Evolutionary conservation across 192 early-diverging fungal genomes (phyloP).

Genomic region (Helicostylum pulchrum): DNA sequence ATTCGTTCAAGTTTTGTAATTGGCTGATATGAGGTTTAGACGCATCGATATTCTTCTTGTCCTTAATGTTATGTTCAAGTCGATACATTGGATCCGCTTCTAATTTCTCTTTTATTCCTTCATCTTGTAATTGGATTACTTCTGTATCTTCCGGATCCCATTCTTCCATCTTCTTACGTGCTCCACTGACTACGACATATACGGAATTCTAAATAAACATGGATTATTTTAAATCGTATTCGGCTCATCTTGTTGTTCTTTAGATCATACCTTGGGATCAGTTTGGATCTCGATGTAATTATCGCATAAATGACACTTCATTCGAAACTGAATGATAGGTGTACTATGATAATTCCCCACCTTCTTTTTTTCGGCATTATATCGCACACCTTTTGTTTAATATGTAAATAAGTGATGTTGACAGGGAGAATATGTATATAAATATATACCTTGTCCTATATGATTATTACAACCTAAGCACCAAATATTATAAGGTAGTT

Average conservation of each 20-base stretch:
- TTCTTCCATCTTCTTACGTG: constrained; percentile 70
- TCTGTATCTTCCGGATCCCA: constrained; percentile 67
- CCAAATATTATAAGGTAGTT: constrained; percentile 90
- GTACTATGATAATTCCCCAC: constrained; percentile 85
- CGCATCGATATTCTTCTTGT: constrained; percentile 48
- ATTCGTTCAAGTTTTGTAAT: constrained; percentile 64
- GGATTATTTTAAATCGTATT: not conserved
- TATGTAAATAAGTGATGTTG: not conserved
- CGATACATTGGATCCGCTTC: constrained; percentile 50
- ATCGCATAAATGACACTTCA: constrained; percentile 89
- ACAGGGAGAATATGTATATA: not conserved
- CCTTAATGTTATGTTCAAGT: constrained; percentile 57
- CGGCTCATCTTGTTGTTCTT: not conserved
- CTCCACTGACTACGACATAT: constrained; percentile 71
- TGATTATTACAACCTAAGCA: constrained; percentile 81
- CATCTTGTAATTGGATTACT: constrained; percentile 60
- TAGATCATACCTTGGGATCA: constrained; percentile 72
- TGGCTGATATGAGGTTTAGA: constrained; percentile 48
- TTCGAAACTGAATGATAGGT: constrained; percentile 83
- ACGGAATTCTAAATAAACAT: constrained; percentile 50
- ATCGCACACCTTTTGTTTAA: constrained; percentile 66
- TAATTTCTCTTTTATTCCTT: constrained; percentile 33
- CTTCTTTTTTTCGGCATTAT: constrained; percentile 95
- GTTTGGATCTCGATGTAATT: constrained; percentile 92
- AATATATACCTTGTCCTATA: constrained; percentile 70